A percentile compares a stretch with the other conserved stretches of the same genome.
Evolutionary conservation across 2,329 filamentous ascomycete genomes (phyloP).

Genomic region (Ophiocordyceps camponoti-leonardi): DNA sequence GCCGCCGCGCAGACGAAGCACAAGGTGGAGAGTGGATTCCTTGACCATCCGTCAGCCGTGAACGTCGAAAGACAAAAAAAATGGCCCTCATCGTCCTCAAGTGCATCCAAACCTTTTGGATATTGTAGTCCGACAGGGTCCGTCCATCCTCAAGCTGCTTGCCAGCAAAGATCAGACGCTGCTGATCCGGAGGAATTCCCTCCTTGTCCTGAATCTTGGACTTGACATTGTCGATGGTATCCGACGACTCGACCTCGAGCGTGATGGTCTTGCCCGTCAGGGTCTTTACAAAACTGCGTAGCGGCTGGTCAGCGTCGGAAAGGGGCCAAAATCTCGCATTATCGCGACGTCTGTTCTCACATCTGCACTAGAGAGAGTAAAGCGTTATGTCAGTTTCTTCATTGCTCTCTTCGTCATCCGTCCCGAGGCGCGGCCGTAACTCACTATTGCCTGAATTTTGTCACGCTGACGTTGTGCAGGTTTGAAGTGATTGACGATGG

Average conservation of each 20-base stretch:
- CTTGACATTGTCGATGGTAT: too few species aligned
- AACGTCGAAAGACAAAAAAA: too few species aligned
- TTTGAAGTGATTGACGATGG: background rate
- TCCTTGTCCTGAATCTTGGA: too few species aligned
- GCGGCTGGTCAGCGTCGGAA: background rate
- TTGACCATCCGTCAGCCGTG: slow-evolving; percentile 22
- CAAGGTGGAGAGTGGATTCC: slow-evolving; percentile 97
- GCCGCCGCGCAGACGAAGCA: slow-evolving; percentile 97
- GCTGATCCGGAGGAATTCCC: too few species aligned
- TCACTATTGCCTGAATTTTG: slow-evolving; percentile 42
- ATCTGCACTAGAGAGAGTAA: slow-evolving; percentile 55
- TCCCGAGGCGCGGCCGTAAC: slow-evolving; percentile 13
- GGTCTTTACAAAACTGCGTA: slow-evolving; percentile 91
- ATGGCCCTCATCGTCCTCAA: too few species aligned
- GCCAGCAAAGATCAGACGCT: too few species aligned
- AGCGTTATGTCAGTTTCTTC: slow-evolving; percentile 27
- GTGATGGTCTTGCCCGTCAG: slow-evolving; percentile 99
- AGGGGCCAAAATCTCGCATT: too few species aligned
- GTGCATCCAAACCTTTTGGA: slow-evolving; percentile 68
- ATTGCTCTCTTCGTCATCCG: background rate
- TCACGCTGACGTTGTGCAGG: slow-evolving; percentile 25
- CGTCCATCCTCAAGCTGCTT: slow-evolving; percentile 99
- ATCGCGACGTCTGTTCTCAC: slow-evolving; percentile 39
- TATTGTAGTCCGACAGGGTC: slow-evolving; percentile 96
- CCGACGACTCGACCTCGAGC: slow-evolving; percentile 97